Evolutionary conservation across 768 basidiomycete species (phyloP), one percentile per base, ranked within the genome.

Genomic region (Suillus sp.): DNA sequence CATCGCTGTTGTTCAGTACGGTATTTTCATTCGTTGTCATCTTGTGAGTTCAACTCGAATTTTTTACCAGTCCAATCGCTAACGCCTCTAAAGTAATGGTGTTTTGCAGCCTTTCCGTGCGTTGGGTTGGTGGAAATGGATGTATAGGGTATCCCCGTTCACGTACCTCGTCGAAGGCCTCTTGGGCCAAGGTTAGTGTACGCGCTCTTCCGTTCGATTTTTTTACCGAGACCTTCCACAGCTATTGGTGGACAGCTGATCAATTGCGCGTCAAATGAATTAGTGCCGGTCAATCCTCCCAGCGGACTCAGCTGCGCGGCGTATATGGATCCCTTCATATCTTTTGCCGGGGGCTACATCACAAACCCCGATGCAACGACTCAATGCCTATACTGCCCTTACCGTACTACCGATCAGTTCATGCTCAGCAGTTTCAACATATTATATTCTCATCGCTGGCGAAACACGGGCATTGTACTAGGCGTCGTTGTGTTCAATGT

Each of bases 341-440:
- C 71, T 0, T 50, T 66, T 1, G 77, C 79, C 5, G 85, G 89
- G 0, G 89, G 89, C 10, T 87, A 86, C 65, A 72, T 91, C 34
- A 68, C 77, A 27, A 82, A 89, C 66, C 79, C 84, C 1, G 71
- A 81, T n/a, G 84, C 86, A 4, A 82, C 83, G 0, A 62, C 73
- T n/a, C 73, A 69, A 50, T 92, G 89, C 70, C 63, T 78, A 25
- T 89, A 84, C 73, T 90, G 90, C 66, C 75, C 84, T 1, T 78
- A 79, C 34, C 67, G 77, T 8, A 81, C 78, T 2, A 87, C 87
- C 4, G 81, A 89, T 67, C 69, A 82, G 56, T 79, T 75, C 69
- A 64, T 81, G 45, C 57, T 50, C 9, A 50, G n/a, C n/a, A 62
- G 11, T 65, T 88, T 91, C 77, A 87, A 86, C 68, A 86, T 90